phyloP scores from a whole-genome alignment of 1,139 yeast genomes.

The Lodderomyces parapsilosis region DNA sequence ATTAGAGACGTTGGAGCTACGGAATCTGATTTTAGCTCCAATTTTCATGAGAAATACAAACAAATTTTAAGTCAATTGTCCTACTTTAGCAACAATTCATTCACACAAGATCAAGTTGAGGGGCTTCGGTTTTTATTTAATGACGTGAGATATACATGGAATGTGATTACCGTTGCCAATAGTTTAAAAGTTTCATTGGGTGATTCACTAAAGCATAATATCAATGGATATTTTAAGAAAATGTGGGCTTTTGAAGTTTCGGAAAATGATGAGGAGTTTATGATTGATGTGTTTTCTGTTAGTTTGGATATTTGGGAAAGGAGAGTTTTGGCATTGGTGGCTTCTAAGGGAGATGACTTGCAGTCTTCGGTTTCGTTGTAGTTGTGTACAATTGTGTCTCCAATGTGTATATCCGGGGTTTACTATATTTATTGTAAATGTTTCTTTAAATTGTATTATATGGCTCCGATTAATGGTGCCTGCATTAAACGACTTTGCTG shows the following conservation, averaged over 20 bases:
- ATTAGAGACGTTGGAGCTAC: neutral
- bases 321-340: conserved; percentile 6
- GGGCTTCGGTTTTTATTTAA: conserved; percentile 5
- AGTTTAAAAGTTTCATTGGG: neutral
- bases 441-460: too few species aligned
- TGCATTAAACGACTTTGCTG: too few species aligned
- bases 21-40: conserved; percentile 1
- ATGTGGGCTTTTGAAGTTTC: conserved; percentile 8
- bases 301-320: conserved; percentile 10
- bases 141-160: conserved; percentile 8
- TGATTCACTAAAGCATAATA: conserved; percentile 5
- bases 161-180: conserved; percentile 8
- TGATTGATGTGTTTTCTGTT: conserved; percentile 9
- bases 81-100: conserved; percentile 1
- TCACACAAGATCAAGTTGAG: neutral
- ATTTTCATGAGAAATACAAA: conserved; percentile 8
- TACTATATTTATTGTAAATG: too few species aligned
- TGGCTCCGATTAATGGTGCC: too few species aligned
- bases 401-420: too few species aligned
- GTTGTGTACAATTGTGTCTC: too few species aligned
- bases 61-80: conserved; percentile 2
- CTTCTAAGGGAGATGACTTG: neutral
- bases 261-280: conserved; percentile 5
- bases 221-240: conserved; percentile 6
- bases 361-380: neutral